A percentile compares a stretch with the other conserved stretches of the same genome.
These are phyloP conservation scores for Carex littledalei DNA, from an alignment of 176 grass and related monocot genomes.

Conservation along the genomic window DNA sequence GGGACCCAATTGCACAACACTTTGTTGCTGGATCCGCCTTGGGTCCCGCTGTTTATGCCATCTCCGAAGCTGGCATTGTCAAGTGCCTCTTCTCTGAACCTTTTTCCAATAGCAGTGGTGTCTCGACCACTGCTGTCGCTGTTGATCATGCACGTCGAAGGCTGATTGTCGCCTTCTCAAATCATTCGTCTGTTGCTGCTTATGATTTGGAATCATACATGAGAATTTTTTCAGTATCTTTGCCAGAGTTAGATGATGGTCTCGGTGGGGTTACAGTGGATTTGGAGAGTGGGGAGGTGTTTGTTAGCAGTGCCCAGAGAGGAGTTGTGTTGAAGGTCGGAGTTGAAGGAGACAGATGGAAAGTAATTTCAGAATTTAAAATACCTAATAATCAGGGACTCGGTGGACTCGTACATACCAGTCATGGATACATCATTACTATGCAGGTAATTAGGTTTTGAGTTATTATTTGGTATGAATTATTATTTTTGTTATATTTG, in stretches of 20 bases:
- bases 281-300: conserved; percentile 33
- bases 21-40: conserved; percentile 47
- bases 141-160: too few species aligned
- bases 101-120: too few species aligned
- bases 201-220: conserved; percentile 62
- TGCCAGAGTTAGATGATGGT: conserved; percentile 13
- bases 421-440: too few species aligned
- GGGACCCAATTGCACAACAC: conserved; percentile 59
- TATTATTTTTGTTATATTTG: too few species aligned
- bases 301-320: conserved; percentile 38
- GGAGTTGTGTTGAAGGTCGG: conserved; percentile 26
- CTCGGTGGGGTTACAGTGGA: conserved; percentile 58
- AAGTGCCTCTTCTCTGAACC: conserved; percentile 28
- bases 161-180: conserved; percentile 15
- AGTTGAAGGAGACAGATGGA: too few species aligned
- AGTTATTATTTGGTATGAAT: too few species aligned
- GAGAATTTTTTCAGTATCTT: conserved; percentile 29
- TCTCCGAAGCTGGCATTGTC: conserved; percentile 51
- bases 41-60: conserved; percentile 33
- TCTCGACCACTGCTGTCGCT: too few species aligned
- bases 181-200: conserved; percentile 27
- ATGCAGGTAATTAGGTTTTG: too few species aligned
- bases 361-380: too few species aligned
- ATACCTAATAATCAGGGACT: too few species aligned
- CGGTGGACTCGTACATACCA: too few species aligned